Evolutionary conservation across 2,329 filamentous ascomycete genomes (phyloP).

Genomic region (Spiromastix sp.): DNA sequence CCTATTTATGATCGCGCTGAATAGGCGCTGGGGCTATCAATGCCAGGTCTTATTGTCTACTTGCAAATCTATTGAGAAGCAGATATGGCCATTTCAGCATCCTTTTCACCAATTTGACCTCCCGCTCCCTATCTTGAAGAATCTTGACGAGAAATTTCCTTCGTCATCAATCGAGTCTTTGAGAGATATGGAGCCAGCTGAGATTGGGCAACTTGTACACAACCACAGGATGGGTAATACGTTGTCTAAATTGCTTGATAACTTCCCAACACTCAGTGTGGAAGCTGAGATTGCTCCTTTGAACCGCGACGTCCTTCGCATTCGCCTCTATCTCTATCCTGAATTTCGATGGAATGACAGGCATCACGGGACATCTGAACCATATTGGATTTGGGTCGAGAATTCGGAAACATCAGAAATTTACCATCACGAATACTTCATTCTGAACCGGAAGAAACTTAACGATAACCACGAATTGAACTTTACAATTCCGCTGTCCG

Average conservation of each 20-base stretch:
- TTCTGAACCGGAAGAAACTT: constrained; percentile 78
- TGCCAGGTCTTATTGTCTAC: constrained; percentile 83
- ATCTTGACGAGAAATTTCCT: constrained; percentile 71
- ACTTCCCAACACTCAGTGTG: constrained; percentile 83
- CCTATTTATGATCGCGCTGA: constrained; percentile 94
- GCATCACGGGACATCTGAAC: constrained; percentile 86
- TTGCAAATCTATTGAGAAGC: constrained; percentile 94
- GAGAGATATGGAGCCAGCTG: constrained; percentile 83
- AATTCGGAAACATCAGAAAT: constrained; percentile 97
- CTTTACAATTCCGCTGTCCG: constrained; percentile 90
- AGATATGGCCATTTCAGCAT: constrained; percentile 90
- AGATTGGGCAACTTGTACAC: constrained; percentile 84
- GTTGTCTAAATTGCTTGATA: constrained; percentile 70
- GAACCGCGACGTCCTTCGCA: constrained; percentile 88
- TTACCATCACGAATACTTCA: constrained; percentile 95
- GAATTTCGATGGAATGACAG: constrained; percentile 94
- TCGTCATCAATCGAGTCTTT: constrained; percentile 67
- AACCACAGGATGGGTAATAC: constrained; percentile 79
- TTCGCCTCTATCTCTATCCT: constrained; percentile 73
- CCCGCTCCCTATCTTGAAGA: constrained; percentile 68
- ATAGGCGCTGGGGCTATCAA: constrained; percentile 90
- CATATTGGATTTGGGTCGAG: constrained; percentile 98
- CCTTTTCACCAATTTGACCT: constrained; percentile 93
- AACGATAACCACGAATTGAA: constrained; percentile 96
- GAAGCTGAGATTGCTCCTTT: constrained; percentile 92